Evolutionary conservation across 2,329 filamentous ascomycete species (phyloP).

Genomic region (Cyphellophora attinorum): DNA sequence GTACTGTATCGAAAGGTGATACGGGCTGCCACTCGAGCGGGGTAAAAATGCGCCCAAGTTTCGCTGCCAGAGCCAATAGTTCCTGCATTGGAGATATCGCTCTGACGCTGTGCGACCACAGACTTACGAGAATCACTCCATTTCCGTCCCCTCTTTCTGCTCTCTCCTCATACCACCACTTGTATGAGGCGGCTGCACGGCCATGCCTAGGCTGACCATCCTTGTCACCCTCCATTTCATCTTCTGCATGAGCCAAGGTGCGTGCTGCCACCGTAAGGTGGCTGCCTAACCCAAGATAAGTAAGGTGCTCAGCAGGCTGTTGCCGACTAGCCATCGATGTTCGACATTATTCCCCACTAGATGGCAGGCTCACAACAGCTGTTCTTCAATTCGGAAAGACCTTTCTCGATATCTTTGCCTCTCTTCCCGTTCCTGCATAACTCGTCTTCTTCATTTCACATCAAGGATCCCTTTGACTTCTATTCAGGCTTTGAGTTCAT

Average conservation of each 20-base stretch:
- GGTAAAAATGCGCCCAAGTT: too few species aligned
- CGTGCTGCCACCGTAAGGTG: background rate
- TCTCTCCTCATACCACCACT: background rate
- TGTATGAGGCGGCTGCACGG: background rate
- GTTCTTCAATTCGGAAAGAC: too few species aligned
- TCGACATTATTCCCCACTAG: background rate
- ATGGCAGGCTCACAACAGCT: too few species aligned
- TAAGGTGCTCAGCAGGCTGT: background rate
- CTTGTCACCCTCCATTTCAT: background rate
- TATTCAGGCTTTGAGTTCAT: background rate
- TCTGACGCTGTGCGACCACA: too few species aligned
- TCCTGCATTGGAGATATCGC: background rate
- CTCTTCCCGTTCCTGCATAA: background rate
- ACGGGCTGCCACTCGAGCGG: too few species aligned
- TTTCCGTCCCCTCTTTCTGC: too few species aligned
- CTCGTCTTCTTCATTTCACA: background rate
- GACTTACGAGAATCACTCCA: too few species aligned
- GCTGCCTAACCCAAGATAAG: background rate
- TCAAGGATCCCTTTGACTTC: background rate
- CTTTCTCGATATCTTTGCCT: background rate
- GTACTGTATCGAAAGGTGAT: too few species aligned
- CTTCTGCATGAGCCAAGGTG: background rate
- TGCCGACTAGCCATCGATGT: background rate
- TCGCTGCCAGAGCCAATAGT: slow-evolving; percentile 1
- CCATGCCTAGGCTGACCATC: background rate